Percentiles rank a stretch among this genome's conserved stretches.
phyloP scores from a whole-genome alignment of 2,329 filamentous ascomycete genomes.

The Aspergillus uvarum region DNA sequence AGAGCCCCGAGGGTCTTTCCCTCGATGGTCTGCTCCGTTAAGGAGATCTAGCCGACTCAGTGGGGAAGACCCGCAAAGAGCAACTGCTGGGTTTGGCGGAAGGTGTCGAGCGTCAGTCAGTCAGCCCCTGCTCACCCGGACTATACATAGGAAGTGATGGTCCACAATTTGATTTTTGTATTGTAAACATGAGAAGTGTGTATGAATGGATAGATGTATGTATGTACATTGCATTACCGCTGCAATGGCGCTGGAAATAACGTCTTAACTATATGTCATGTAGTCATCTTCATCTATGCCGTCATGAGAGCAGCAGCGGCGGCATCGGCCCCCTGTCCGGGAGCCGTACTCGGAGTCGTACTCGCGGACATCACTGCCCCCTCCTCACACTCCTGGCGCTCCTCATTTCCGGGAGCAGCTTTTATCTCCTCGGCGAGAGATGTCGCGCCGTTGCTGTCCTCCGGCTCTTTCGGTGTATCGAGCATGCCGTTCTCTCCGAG shows the following conservation, averaged over 20 bases:
- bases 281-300: neutral
- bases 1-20: too few relatives aligned
- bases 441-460: neutral
- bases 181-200: neutral
- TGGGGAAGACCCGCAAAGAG: neutral
- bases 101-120: too few relatives aligned
- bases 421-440: neutral
- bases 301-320: neutral
- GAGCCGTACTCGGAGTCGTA: neutral
- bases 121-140: too few relatives aligned
- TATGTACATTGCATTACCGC: neutral
- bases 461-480: slow-evolving; percentile 19
- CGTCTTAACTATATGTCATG: neutral
- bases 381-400: neutral
- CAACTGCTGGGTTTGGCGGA: too few relatives aligned
- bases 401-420: neutral
- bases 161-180: neutral
- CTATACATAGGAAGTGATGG: too few relatives aligned
- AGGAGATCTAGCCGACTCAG: too few relatives aligned
- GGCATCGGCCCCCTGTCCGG: slow-evolving; percentile 1
- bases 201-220: neutral
- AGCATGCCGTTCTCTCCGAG: slow-evolving; percentile 45
- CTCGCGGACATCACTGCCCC: neutral
- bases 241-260: neutral
- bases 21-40: too few relatives aligned